Evolutionary conservation across 768 basidiomycete genomes (phyloP), one percentile per base, ranked within the genome.

Genomic region (Fomitopsis serialis): DNA sequence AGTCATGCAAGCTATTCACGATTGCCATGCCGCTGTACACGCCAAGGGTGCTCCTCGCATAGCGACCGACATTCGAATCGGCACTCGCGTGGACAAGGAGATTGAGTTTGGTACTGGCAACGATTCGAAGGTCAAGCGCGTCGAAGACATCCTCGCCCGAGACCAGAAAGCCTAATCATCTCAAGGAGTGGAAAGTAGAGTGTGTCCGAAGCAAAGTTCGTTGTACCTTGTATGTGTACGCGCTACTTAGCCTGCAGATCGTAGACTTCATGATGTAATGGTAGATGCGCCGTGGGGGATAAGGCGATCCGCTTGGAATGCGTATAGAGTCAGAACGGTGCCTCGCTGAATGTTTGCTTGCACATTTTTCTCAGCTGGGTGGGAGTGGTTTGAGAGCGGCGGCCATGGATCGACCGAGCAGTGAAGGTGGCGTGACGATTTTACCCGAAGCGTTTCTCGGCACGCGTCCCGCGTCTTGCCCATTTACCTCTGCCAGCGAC

Each of bases 1-100:
- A 48, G 96, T 98, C 37, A 85, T 80, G 54, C 76, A 87, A 60
- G 92, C 87, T 2, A 97, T 98, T 57, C 89, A 92, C 58, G 89
- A 88, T 55, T 97, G 93, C 65, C 96, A 98, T 65, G 78, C 78
- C 23, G 92, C 90, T 1, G 87, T 94, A 5, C 92, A 95, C 58
- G 81, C 79, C 0, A 78, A 80, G 65, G 90, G 89, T 22, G 79
- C 81, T 0, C 81, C 82, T 15, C 82, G 87, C 48, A 78, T 94
- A 50, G 90, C 90, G 11, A 96, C 95, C 12, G 95, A 98, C 70
- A 89, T 98, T 55, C 86, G 96, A 24, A 95, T 98, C 50, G 96
- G 96, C 42, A 98, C 96, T 1, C 83, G 95, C 44, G 77, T 80
- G 22, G 83, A 95, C 68, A 80, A 84, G 55, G 72, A 78, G 36